Percentiles rank a stretch among this genome's conserved stretches.
These are phyloP conservation scores for Moniliella sp. DNA, from an alignment of 1,284 basidiomycete genomes.

Conservation along the genomic window DNA sequence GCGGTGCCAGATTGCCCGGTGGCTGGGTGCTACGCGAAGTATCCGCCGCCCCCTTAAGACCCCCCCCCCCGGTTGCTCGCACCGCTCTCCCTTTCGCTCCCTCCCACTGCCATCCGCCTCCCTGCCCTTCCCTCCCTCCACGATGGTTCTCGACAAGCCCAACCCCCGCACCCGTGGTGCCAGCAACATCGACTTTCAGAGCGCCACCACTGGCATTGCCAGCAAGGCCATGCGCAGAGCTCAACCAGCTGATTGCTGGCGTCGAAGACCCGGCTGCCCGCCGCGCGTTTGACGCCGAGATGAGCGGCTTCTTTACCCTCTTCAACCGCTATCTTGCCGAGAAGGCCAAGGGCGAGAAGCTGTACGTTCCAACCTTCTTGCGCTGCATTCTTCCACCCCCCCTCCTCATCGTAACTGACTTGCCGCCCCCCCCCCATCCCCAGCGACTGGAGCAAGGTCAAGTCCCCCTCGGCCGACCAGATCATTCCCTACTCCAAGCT, in stretches of 20 bases:
- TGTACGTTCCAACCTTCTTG: constrained; percentile 43
- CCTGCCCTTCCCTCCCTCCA: too few species aligned
- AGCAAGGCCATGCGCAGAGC: constrained; percentile 97
- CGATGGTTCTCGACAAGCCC: too few species aligned
- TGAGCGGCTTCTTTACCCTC: constrained; percentile 95
- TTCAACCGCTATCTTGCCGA: constrained; percentile 93
- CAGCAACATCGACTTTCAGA: constrained; percentile 56
- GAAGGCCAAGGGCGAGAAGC: constrained; percentile 76
- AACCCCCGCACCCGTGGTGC: constrained; percentile 3
- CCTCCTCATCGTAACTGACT: background rate
- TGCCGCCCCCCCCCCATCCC: background rate
- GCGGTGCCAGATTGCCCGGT: too few species aligned
- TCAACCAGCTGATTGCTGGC: constrained; percentile 63
- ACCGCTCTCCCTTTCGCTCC: too few species aligned
- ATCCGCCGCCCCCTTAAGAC: too few species aligned
- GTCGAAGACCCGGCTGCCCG: constrained; percentile 41
- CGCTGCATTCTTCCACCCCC: background rate
- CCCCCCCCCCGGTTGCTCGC: too few species aligned
- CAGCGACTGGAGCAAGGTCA: constrained; percentile 92
- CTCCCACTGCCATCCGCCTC: too few species aligned
- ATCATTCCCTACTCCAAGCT: constrained; percentile 70
- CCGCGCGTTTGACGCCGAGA: constrained; percentile 88
- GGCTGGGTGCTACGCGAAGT: too few species aligned
- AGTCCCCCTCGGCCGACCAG: constrained; percentile 76
- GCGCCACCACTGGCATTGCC: constrained; percentile 85